These are phyloP conservation scores for Arthroderma sp. DNA, from an alignment of 2,329 filamentous ascomycete genomes.

Conservation along the genomic window DNA sequence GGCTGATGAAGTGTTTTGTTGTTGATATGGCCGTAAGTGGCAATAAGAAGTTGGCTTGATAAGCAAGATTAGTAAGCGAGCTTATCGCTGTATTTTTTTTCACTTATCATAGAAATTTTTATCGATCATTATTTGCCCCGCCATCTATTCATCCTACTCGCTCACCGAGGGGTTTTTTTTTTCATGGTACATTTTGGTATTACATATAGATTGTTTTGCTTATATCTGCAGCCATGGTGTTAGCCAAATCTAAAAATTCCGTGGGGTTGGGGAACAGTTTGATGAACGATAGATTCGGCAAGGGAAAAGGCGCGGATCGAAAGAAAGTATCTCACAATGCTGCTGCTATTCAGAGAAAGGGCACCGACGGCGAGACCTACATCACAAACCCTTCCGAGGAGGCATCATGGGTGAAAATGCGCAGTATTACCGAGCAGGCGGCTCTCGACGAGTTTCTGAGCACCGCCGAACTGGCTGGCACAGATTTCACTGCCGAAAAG, in stretches of 20 bases:
- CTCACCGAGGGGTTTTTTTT: background rate
- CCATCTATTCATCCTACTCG: background rate
- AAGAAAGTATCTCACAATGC: constrained; percentile 54
- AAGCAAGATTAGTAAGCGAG: background rate
- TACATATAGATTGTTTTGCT: background rate
- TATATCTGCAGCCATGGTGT: constrained; percentile 44
- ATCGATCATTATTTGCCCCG: background rate
- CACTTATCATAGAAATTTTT: background rate
- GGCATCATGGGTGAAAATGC: constrained; percentile 98
- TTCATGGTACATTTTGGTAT: background rate
- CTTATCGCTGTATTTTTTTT: background rate
- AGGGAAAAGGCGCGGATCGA: constrained; percentile 73
- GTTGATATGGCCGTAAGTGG: background rate
- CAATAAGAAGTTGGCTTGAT: background rate
- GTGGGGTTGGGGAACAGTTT: constrained; percentile 92
- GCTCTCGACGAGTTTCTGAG: constrained; percentile 93
- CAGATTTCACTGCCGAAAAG: constrained; percentile 97
- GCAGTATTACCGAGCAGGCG: constrained; percentile 92
- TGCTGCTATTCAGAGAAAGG: constrained; percentile 55
- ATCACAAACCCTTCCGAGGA: constrained; percentile 83
- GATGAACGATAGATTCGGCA: constrained; percentile 98
- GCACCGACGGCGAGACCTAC: constrained; percentile 74
- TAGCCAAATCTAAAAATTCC: constrained; percentile 87
- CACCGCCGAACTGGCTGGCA: constrained; percentile 92
- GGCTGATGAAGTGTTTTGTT: too few relatives aligned